phyloP scores from a whole-genome alignment of 129 eudicot genomes.

The Daucus carota region DH1_v3.0 NC_030383.2:7821001-7821500 shows the following conservation, averaged over 20 bases:
- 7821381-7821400: background rate
- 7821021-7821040: background rate
- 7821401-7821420: conserved; percentile 9
- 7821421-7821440: conserved; percentile 11
- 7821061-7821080: conserved; percentile 10
- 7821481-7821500: conserved; percentile 9
- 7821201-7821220: background rate
- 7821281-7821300: background rate
- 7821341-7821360: background rate
- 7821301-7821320: background rate
- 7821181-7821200: background rate
- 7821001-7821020: background rate
- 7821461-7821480: conserved; percentile 5
- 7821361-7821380: background rate
- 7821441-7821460: conserved; percentile 7
- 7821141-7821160: conserved; percentile 13
- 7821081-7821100: conserved; percentile 8
- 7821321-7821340: background rate
- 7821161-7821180: background rate
- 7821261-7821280: background rate
- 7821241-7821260: background rate
- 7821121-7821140: conserved; percentile 9
- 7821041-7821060: background rate
- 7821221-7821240: background rate
- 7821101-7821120: conserved; percentile 1